Conservation (phyloP, 352 stramenopile species). For the Globisporangium abappressorium region DNA sequence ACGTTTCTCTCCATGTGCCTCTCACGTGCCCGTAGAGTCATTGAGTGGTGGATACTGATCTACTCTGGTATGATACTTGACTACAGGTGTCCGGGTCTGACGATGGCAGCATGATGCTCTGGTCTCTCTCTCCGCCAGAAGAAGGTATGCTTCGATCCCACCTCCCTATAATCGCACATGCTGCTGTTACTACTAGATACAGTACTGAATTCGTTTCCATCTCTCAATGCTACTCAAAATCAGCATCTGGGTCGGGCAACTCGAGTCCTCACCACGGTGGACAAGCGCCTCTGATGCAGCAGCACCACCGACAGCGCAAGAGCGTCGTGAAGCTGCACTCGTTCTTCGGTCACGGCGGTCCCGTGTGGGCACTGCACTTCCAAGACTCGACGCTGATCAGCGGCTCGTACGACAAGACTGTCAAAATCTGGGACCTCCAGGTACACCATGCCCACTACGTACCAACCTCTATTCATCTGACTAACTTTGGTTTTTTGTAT, state of each 20-base stretch:
- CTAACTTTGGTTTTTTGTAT: neutral
- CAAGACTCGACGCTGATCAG: conserved; percentile 21
- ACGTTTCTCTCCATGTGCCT: neutral
- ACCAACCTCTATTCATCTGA: neutral
- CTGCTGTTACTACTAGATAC: neutral
- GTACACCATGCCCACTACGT: neutral
- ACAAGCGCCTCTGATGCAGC: conserved; percentile 18
- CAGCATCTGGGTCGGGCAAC: neutral
- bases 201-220: neutral
- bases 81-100: conserved; percentile 28
- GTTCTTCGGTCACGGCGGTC: conserved; percentile 29
- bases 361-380: conserved; percentile 27
- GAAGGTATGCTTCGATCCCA: conserved; percentile 11
- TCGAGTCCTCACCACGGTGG: neutral
- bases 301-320: conserved; percentile 27
- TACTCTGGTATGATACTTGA: neutral
- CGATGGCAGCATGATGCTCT: conserved; percentile 35
- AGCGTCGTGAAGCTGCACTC: conserved; percentile 30
- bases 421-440: conserved; percentile 35
- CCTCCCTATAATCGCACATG: neutral
- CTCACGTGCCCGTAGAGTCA: neutral
- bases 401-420: conserved; percentile 36
- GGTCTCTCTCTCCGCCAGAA: conserved; percentile 20
- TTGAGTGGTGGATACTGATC: neutral
- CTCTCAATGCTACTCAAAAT: neutral